Evolutionary conservation across 257 asterid species (phyloP).

Genomic region (Ocimum tenuiflorum): DNA sequence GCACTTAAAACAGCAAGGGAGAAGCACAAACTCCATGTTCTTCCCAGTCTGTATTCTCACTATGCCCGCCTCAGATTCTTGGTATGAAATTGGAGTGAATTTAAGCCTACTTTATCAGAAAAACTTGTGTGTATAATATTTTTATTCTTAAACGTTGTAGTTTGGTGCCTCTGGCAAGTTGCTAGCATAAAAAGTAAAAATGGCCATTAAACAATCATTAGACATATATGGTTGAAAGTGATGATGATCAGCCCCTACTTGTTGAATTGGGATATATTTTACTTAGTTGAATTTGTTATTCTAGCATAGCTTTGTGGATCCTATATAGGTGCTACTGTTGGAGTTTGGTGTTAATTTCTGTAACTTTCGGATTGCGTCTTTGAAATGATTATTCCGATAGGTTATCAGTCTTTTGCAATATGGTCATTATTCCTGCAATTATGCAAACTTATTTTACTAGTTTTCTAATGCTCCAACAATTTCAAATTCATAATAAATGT

Average conservation of each 20-base stretch:
- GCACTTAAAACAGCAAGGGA: conserved; percentile 56
- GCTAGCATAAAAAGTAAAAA: background rate
- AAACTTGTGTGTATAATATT: background rate
- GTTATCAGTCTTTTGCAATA: too few relatives aligned
- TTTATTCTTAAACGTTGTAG: background rate
- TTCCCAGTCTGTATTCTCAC: conserved; percentile 55
- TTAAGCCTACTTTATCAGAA: background rate
- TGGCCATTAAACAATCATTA: background rate
- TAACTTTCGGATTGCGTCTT: too few relatives aligned
- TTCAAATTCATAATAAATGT: too few relatives aligned
- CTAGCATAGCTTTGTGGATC: background rate
- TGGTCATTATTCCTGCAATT: too few relatives aligned
- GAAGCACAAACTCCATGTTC: conserved; percentile 40
- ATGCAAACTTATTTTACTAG: too few relatives aligned
- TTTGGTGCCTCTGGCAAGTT: background rate
- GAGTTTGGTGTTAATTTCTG: too few relatives aligned
- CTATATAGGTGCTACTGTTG: background rate
- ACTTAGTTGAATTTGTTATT: background rate
- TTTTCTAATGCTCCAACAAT: too few relatives aligned
- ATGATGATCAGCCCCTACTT: too few relatives aligned
- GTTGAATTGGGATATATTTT: background rate
- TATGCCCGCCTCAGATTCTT: conserved; percentile 50
- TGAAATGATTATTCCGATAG: too few relatives aligned
- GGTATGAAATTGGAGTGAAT: conserved; percentile 41
- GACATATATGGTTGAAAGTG: too few relatives aligned